Percentiles rank a stretch among this genome's conserved stretches.
Conservation (phyloP, 2,329 filamentous ascomycete species). For the Elsinoe ampelina region DNA sequence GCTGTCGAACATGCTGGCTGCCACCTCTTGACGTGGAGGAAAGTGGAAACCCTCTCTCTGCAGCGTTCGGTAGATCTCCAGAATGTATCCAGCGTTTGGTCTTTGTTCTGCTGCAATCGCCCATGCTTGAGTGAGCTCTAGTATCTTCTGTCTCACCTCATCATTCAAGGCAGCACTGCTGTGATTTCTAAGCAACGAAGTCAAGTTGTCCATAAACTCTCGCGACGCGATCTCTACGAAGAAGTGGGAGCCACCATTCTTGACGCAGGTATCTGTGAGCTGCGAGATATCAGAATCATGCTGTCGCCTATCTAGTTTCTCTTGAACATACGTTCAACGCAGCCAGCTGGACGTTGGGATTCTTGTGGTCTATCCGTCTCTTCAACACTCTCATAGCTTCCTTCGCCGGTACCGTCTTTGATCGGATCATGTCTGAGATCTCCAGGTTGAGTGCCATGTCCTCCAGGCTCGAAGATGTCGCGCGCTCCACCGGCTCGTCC, state of each 20-base stretch:
- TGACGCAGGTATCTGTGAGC: slow-evolving; percentile 97
- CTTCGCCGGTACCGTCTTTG: slow-evolving; percentile 93
- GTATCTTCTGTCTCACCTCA: slow-evolving; percentile 79
- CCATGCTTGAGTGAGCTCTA: slow-evolving; percentile 91
- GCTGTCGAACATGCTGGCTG: slow-evolving; percentile 97
- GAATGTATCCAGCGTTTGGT: slow-evolving; percentile 74
- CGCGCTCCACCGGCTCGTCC: slow-evolving; percentile 94
- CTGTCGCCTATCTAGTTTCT: slow-evolving; percentile 9
- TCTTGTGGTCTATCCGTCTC: slow-evolving; percentile 89
- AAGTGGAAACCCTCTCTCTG: slow-evolving; percentile 83
- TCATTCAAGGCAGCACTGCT: slow-evolving; percentile 66
- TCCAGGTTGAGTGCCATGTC: slow-evolving; percentile 96
- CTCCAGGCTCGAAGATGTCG: slow-evolving; percentile 92
- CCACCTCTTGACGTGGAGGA: slow-evolving; percentile 73
- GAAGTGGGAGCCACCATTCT: slow-evolving; percentile 95
- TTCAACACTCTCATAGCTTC: slow-evolving; percentile 97
- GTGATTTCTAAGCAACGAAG: slow-evolving; percentile 76
- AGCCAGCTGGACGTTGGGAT: slow-evolving; percentile 91
- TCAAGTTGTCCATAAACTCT: slow-evolving; percentile 96
- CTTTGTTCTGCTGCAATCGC: slow-evolving; percentile 79
- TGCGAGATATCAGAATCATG: slow-evolving; percentile 30
- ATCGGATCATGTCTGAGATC: slow-evolving; percentile 94
- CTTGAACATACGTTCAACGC: slow-evolving; percentile 64
- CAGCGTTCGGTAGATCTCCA: slow-evolving; percentile 73
- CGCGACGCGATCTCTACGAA: slow-evolving; percentile 88